Percentiles rank a stretch among this genome's conserved stretches.
Evolutionary conservation across 192 early-diverging fungal genomes (phyloP).

Genomic region (Podila epicladia): DNA sequence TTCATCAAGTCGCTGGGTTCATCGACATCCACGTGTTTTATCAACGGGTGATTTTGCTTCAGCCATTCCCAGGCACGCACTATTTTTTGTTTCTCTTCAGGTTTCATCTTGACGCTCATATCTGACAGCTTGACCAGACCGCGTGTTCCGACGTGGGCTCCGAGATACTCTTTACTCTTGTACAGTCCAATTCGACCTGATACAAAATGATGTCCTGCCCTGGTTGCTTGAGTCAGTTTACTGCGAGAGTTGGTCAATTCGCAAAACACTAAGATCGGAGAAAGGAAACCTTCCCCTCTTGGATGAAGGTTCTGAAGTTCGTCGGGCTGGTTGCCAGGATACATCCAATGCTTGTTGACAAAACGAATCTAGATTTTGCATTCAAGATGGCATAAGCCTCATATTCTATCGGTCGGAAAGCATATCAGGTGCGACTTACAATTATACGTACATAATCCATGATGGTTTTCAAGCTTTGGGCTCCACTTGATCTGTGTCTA

Average conservation of each 20-base stretch:
- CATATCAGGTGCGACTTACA: neutral
- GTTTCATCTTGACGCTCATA: neutral
- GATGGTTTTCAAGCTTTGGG: constrained; percentile 5
- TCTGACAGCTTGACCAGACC: constrained; percentile 13
- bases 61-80: constrained; percentile 18
- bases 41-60: constrained; percentile 19
- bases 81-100: constrained; percentile 12
- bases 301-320: constrained; percentile 13
- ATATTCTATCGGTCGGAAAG: constrained; percentile 5
- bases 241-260: constrained; percentile 21
- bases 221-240: constrained; percentile 9
- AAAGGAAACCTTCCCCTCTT: constrained; percentile 2
- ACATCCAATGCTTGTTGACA: constrained; percentile 18
- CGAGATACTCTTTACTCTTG: constrained; percentile 8
- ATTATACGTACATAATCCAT: constrained; percentile 7
- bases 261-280: constrained; percentile 14
- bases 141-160: constrained; percentile 19
- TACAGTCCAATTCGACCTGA: constrained; percentile 18
- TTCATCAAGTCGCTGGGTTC: constrained; percentile 21
- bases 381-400: constrained; percentile 9
- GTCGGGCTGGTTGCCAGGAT: constrained; percentile 10
- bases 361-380: constrained; percentile 12
- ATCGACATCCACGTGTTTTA: constrained; percentile 7
- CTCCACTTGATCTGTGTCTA: constrained; percentile 13
- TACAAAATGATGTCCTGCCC: constrained; percentile 25